Base-by-base conservation (phyloP, 805 yeast genomes). In the Lachancea cidri region DNA sequence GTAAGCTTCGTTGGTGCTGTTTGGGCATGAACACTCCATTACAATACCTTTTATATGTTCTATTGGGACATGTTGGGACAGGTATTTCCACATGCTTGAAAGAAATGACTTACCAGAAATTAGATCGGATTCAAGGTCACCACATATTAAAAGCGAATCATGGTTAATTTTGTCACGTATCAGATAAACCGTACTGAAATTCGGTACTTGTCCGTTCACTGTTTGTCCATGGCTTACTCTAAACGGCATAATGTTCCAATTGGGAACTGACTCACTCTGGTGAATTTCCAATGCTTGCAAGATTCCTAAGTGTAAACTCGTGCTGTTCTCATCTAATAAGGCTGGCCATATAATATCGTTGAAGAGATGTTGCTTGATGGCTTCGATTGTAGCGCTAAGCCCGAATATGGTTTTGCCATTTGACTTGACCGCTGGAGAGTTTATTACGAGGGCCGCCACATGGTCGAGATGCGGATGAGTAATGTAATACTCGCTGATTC, bases 401-500 rank as follows among this genome's bases (percentile, higher is more conserved):
- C 87, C 95, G 46, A 68, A 74, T 3, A 86, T 56, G 3, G 53
- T 51, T 52, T 75, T 81, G 1, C 63, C 56, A 11, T 25, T n/a
- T 13, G 30, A 18, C 8, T 17, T 19, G 3, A 49, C 43, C 5
- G 52, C 69, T 0, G 95, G 86, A 2, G 89, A 76, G 55, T 87
- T 87, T 39, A 88, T 63, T 0, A 81, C 76, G 36, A 88, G 55
- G 0, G 83, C 85, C 7, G 74, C 57, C 11, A 86, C 69, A 58
- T 88, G 97, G 59, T 88, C 97, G 38, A 88, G 56, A 61, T 88
- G 97, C 0, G 91, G 77, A 60, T 88, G 97, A 1, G 96, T 77
- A 19, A 88, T 72, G 36, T 81, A 65, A 47, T 72, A 77, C 24
- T 65, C 65, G 5, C 64, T 55, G 2, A 80, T 55, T 5, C 59